Evolutionary conservation across 805 yeast genomes (phyloP).

Genomic region (Metschnikowia proteae): DNA sequence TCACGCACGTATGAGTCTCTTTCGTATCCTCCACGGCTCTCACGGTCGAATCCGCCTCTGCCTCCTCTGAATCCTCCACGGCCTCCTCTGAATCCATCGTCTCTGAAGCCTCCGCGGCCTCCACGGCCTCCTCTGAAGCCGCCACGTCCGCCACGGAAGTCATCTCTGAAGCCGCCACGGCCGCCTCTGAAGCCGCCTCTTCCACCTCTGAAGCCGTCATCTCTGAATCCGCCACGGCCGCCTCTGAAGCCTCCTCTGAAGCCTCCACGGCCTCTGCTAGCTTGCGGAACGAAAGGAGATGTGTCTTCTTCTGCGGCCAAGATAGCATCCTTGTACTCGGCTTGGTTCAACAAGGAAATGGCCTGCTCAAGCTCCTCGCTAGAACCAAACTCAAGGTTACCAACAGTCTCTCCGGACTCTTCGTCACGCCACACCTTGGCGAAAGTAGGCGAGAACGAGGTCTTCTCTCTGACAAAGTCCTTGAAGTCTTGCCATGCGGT

Average conservation of each 20-base stretch:
- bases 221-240: conserved; percentile 41
- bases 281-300: conserved; percentile 53
- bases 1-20: conserved; percentile 44
- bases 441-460: conserved; percentile 59
- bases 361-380: conserved; percentile 77
- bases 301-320: conserved; percentile 78
- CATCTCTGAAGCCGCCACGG: conserved; percentile 39
- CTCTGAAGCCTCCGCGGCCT: conserved; percentile 11
- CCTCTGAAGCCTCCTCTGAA: conserved; percentile 41
- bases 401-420: conserved; percentile 43
- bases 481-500: conserved; percentile 86
- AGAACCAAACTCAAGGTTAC: conserved; percentile 54
- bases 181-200: conserved; percentile 45
- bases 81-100: conserved; percentile 32
- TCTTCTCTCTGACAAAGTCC: conserved; percentile 82
- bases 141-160: conserved; percentile 24
- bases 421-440: conserved; percentile 48
- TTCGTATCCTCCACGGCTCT: conserved; percentile 44
- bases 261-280: conserved; percentile 40
- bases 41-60: conserved; percentile 45
- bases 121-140: conserved; percentile 36
- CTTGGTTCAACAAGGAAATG: conserved; percentile 65
- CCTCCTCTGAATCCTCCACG: conserved; percentile 40
- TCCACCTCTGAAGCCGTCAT: conserved; percentile 22
- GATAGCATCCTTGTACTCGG: conserved; percentile 65